phyloP scores from a whole-genome alignment of 257 asterid species.

The Solanum verrucosum region DNA sequence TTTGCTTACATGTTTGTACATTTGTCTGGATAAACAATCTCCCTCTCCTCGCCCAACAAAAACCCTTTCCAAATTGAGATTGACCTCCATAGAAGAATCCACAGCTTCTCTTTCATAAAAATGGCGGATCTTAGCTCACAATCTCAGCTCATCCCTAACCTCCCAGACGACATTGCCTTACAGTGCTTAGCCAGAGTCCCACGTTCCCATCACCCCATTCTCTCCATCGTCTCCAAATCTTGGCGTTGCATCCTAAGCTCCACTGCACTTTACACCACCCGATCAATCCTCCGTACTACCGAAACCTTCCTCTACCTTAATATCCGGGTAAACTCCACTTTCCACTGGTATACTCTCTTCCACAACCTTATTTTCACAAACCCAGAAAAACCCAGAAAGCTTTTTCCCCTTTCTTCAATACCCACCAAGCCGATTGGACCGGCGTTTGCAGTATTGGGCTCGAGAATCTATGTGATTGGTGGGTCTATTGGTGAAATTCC shows the following conservation, averaged over 20 bases:
- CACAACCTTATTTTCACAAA: constrained; percentile 12
- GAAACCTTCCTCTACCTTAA: constrained; percentile 51
- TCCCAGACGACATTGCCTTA: constrained; percentile 73
- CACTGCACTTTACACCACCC: constrained; percentile 43
- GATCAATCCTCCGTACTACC: constrained; percentile 46
- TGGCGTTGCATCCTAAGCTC: constrained; percentile 54
- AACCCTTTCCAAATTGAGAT: background rate
- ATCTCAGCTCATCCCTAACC: constrained; percentile 34
- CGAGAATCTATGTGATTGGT: constrained; percentile 58
- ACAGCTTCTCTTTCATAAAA: background rate
- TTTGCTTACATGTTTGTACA: background rate
- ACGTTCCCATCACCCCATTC: constrained; percentile 37
- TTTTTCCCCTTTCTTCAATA: constrained; percentile 39
- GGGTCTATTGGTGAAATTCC: constrained; percentile 69
- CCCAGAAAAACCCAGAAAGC: constrained; percentile 4
- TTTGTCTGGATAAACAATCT: background rate
- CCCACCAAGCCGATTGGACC: constrained; percentile 63
- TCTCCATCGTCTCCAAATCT: constrained; percentile 66
- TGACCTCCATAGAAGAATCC: background rate
- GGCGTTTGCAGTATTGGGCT: constrained; percentile 48
- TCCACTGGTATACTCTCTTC: constrained; percentile 50
- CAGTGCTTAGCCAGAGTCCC: constrained; percentile 73
- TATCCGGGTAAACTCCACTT: constrained; percentile 45
- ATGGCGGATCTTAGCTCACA: background rate
- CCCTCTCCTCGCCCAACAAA: background rate